Evolutionary conservation across 2,329 filamentous ascomycete species (phyloP), one percentile per base, ranked within the genome.

Genomic region (Fusarium denticulatum): DNA sequence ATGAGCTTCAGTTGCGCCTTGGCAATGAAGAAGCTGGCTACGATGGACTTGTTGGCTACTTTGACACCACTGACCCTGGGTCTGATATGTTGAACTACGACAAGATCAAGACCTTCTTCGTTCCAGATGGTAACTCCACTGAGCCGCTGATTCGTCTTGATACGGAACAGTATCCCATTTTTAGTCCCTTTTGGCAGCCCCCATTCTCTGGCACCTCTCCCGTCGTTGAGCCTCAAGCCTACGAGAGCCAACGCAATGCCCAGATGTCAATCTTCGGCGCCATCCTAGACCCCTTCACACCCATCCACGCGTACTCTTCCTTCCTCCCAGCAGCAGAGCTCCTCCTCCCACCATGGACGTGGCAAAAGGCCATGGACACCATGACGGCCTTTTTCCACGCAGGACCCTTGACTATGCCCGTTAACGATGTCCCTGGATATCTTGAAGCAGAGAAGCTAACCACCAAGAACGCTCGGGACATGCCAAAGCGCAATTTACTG

Each of bases 41-140:
- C 53, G 84, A 85, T 66, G 84, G 84, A 0, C 72, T 85, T 0
- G 79, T 85, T 0, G 82, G 82, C 1, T 85, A 83, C 67, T 86
- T 84, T 49, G 64, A 79, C 50, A 65, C 69, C 2, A 64, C n/a
- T 0, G 40, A 50, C 6, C 52, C 58, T 39, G 49, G 49, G 16
- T 55, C 61, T 18, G 60, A 67, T 9, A 65, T 76, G 22, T 60
- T 81, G 7, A 67, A 78, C 30, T 65, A 80, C 10, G 66, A 72
- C 40, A 56, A 61, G 32, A 47, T 82, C 20, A 77, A 79, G 47
- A 81, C 80, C 1, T 79, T 73, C 69, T 80, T 79, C 40, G 58
- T 50, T 3, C 62, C 65, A 8, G 53, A 72, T 11, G 69, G 24
- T 3, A 62, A 53, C 16, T 12, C 60, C 2, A 32, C 14, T 0